Percentiles rank a stretch among this genome's conserved stretches.
These are phyloP conservation scores for Novymonas esmeraldas DNA, from an alignment of 208 protist genomes.

Conservation along the genomic window DNA sequence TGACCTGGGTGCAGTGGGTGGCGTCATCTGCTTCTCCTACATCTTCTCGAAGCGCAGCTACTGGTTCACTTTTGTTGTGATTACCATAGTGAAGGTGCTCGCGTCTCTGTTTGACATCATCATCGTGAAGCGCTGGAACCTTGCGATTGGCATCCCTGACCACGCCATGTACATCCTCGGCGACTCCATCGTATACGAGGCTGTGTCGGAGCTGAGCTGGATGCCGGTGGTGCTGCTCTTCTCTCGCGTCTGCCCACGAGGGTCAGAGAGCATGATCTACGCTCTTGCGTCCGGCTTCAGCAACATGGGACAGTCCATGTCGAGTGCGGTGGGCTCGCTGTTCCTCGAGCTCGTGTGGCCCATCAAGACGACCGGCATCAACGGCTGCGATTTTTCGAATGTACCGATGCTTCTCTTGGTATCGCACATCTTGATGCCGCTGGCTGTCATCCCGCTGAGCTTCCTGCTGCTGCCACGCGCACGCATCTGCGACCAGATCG, in stretches of 20 bases:
- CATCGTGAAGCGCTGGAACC: slow-evolving; percentile 74
- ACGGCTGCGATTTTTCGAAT: slow-evolving; percentile 69
- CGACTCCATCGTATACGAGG: slow-evolving; percentile 62
- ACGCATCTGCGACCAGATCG: slow-evolving; percentile 66
- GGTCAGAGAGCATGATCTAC: slow-evolving; percentile 73
- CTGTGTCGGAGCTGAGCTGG: slow-evolving; percentile 54
- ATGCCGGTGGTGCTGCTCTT: slow-evolving; percentile 78
- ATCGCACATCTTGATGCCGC: slow-evolving; percentile 43
- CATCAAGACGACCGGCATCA: slow-evolving; percentile 26
- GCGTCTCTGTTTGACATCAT: slow-evolving; percentile 67
- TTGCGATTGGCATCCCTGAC: slow-evolving; percentile 41
- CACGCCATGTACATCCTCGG: slow-evolving; percentile 72
- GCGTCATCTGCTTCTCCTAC: slow-evolving; percentile 42
- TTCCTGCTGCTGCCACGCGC: slow-evolving; percentile 66
- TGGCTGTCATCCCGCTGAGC: slow-evolving; percentile 50
- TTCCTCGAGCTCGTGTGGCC: slow-evolving; percentile 56
- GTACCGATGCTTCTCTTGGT: slow-evolving; percentile 53
- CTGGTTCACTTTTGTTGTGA: slow-evolving; percentile 49
- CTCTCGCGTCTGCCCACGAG: slow-evolving; percentile 69
- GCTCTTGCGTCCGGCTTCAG: slow-evolving; percentile 66
- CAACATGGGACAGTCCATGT: slow-evolving; percentile 61
- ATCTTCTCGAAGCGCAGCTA: slow-evolving; percentile 55
- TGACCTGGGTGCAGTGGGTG: slow-evolving; percentile 32
- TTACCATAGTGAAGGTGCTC: slow-evolving; percentile 40
- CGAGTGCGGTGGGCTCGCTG: slow-evolving; percentile 45